phyloP scores from a whole-genome alignment of 495 filamentous ascomycete species.

The Daldinia decipiens region DNA sequence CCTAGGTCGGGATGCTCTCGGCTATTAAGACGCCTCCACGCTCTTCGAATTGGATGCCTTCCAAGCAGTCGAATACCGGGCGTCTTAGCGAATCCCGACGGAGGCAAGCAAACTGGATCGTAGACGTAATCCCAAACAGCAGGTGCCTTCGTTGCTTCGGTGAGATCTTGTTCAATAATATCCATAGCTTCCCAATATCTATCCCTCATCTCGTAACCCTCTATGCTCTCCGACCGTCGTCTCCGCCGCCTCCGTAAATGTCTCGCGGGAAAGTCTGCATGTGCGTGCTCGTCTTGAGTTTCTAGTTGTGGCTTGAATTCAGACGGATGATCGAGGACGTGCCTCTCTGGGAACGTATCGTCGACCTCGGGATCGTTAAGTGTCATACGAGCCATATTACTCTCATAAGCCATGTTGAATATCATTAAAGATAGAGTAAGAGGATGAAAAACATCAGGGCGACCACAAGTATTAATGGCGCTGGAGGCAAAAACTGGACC shows the following conservation, averaged over 20 bases:
- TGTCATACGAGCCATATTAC: constrained; percentile 30
- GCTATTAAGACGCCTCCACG: constrained; percentile 37
- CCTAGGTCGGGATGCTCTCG: constrained; percentile 19
- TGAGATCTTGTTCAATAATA: constrained; percentile 33
- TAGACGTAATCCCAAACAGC: constrained; percentile 42
- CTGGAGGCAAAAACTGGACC: constrained; percentile 24
- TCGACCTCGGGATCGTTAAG: constrained; percentile 13
- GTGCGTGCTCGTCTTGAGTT: constrained; percentile 1
- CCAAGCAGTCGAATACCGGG: constrained; percentile 28
- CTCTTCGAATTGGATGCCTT: constrained; percentile 25
- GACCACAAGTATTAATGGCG: constrained; percentile 13
- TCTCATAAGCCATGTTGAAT: constrained; percentile 29
- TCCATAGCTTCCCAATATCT: constrained; percentile 41
- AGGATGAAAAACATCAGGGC: neutral
- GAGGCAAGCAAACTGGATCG: constrained; percentile 40
- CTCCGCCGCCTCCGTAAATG: constrained; percentile 21
- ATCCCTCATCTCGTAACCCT: constrained; percentile 42
- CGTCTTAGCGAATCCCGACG: constrained; percentile 25
- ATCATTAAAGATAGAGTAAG: neutral
- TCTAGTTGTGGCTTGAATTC: constrained; percentile 10
- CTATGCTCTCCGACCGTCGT: constrained; percentile 34
- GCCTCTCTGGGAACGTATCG: constrained; percentile 38
- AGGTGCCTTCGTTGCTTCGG: constrained; percentile 26
- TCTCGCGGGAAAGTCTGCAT: neutral
- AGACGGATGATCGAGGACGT: constrained; percentile 8